phyloP scores from a whole-genome alignment of 768 basidiomycete genomes.

The Psilocybe tampanensis region DNA sequence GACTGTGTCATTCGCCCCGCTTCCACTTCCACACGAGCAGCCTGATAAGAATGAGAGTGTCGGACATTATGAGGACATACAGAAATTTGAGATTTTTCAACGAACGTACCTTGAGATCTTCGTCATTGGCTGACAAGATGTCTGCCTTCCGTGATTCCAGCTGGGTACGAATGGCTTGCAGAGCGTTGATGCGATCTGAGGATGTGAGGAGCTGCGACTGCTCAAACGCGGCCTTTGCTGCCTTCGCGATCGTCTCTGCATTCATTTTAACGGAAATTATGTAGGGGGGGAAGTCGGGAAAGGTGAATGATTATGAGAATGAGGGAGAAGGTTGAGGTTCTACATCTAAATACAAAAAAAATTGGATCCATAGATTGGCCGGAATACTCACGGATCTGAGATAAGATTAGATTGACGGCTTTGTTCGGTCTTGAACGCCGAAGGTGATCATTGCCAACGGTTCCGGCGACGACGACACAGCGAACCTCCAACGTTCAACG shows the following conservation, averaged over 20 bases:
- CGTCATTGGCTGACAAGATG: conserved; percentile 79
- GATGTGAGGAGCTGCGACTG: conserved; percentile 79
- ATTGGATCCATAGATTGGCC: conserved; percentile 4
- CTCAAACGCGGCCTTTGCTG: conserved; percentile 85
- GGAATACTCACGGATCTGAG: conserved; percentile 21
- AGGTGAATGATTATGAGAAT: not conserved
- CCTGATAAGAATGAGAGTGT: conserved; percentile 40
- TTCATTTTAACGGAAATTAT: conserved; percentile 20
- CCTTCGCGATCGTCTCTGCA: conserved; percentile 64
- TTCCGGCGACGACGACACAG: no score
- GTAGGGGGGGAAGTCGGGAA: not conserved
- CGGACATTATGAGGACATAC: not conserved
- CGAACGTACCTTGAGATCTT: conserved; percentile 71
- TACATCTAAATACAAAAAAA: not conserved
- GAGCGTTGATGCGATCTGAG: conserved; percentile 67
- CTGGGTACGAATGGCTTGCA: conserved; percentile 67
- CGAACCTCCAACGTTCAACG: no score
- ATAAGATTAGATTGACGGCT: conserved; percentile 21
- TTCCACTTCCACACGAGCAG: conserved; percentile 76
- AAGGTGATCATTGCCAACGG: no score
- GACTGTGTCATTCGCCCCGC: conserved; percentile 84
- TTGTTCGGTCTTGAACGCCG: not conserved
- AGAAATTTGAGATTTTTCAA: no score
- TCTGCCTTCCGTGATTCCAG: conserved; percentile 65
- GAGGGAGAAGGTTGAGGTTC: not conserved